These are phyloP conservation scores for Kewa caespitosa DNA, from an alignment of 179 eudicot genomes.

Conservation along the genomic window DNA sequence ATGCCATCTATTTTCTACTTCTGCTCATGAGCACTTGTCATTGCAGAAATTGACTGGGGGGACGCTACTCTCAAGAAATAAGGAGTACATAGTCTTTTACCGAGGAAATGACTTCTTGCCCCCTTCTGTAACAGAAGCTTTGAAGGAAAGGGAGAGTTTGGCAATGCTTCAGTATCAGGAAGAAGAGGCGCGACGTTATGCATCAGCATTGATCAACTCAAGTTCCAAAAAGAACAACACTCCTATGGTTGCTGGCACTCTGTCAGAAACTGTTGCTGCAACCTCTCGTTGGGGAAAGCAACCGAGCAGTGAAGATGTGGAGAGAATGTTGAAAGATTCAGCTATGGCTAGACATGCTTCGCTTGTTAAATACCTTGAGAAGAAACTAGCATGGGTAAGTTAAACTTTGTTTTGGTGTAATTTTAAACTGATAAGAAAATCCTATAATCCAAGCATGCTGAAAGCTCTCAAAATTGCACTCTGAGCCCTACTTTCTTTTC, in stretches of 20 bases:
- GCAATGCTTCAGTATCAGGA: constrained; percentile 60
- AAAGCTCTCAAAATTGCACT: background rate
- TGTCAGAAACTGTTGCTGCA: constrained; percentile 87
- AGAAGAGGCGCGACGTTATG: constrained; percentile 60
- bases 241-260: constrained; percentile 86
- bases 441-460: background rate
- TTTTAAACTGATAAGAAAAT: background rate
- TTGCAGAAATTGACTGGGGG: constrained; percentile 90
- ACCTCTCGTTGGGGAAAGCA: constrained; percentile 80
- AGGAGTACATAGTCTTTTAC: constrained; percentile 88
- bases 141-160: constrained; percentile 61
- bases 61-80: constrained; percentile 79
- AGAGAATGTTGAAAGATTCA: constrained; percentile 71
- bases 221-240: constrained; percentile 33
- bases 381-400: constrained; percentile 71
- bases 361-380: constrained; percentile 61
- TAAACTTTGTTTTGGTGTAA: background rate
- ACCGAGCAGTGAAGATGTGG: constrained; percentile 48
- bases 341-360: constrained; percentile 80
- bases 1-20: background rate
- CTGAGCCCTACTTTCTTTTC: constrained; percentile 1
- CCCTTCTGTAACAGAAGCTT: constrained; percentile 54
- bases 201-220: constrained; percentile 36
- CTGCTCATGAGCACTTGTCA: constrained; percentile 14
- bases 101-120: constrained; percentile 95